phyloP scores from a whole-genome alignment of 306 rosid genomes.

The Biancaea sappan region DNA sequence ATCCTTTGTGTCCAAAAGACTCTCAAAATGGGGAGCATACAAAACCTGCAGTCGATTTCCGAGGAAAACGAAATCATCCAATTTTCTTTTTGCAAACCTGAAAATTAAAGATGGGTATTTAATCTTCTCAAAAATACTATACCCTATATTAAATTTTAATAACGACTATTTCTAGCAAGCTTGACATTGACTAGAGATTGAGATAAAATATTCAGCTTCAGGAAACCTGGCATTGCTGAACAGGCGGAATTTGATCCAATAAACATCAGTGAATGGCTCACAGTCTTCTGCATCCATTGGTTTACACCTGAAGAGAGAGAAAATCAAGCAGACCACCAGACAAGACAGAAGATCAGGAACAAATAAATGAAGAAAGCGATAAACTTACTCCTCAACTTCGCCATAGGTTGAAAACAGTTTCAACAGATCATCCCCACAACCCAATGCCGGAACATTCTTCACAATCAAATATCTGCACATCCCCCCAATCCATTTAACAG shows the following conservation, averaged over 20 bases:
- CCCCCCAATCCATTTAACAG: background rate
- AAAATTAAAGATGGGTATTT: constrained; percentile 21
- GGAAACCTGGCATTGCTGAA: constrained; percentile 81
- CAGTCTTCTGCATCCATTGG: constrained; percentile 96
- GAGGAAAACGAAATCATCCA: constrained; percentile 80
- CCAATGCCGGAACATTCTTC: constrained; percentile 83
- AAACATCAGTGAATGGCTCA: constrained; percentile 84
- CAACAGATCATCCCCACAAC: constrained; percentile 77
- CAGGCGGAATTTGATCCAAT: constrained; percentile 74
- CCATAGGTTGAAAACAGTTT: constrained; percentile 76
- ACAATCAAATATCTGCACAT: constrained; percentile 81
- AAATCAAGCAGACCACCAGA: background rate
- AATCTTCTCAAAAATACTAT: constrained; percentile 25
- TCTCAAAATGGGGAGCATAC: constrained; percentile 87
- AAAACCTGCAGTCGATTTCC: constrained; percentile 75
- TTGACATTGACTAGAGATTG: background rate
- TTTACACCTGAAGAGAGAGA: constrained; percentile 55
- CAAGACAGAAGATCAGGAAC: background rate
- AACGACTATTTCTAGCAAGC: background rate
- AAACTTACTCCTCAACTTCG: constrained; percentile 72
- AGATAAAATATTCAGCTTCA: background rate
- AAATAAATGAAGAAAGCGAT: background rate
- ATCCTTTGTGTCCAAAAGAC: constrained; percentile 65
- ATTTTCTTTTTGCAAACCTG: constrained; percentile 90
- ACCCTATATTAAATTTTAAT: background rate